A percentile compares a stretch with the other conserved stretches of the same genome.
Conservation (phyloP, 2,329 filamentous ascomycete species). For the Stemphylium vesicarium region DNA sequence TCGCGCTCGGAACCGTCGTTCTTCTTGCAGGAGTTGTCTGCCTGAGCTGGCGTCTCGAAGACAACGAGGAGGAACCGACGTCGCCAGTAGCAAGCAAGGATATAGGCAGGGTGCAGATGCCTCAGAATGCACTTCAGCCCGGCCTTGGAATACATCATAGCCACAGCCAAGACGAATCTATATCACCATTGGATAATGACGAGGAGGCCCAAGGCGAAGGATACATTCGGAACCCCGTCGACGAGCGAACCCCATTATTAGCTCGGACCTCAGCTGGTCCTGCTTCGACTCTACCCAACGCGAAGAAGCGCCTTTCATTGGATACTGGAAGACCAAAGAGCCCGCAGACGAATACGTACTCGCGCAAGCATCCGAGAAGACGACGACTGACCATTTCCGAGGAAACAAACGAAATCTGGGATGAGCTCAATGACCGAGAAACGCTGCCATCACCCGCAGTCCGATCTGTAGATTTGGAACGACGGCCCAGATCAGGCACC, state of each 20-base stretch:
- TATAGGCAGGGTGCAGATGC: constrained; percentile 49
- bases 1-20: constrained; percentile 84
- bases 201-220: constrained; percentile 37
- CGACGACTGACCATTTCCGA: constrained; percentile 61
- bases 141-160: constrained; percentile 82
- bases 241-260: constrained; percentile 48
- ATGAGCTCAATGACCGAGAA: constrained; percentile 74
- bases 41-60: constrained; percentile 89
- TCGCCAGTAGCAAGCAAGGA: constrained; percentile 44
- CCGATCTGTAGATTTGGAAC: constrained; percentile 40
- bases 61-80: constrained; percentile 68
- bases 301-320: constrained; percentile 35
- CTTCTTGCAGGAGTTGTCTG: constrained; percentile 87
- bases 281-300: constrained; percentile 26
- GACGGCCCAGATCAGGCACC: constrained; percentile 43
- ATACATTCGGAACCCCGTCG: constrained; percentile 32
- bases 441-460: constrained; percentile 35
- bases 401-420: constrained; percentile 84
- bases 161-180: constrained; percentile 62
- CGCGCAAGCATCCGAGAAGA: constrained; percentile 34
- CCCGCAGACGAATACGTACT: constrained; percentile 32
- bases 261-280: constrained; percentile 44
- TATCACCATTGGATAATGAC: constrained; percentile 38
- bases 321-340: constrained; percentile 25
- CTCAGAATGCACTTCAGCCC: constrained; percentile 75